These are phyloP conservation scores for Malania oleifera DNA, from an alignment of 164 flowering plant species.

Conservation along the genomic window DNA sequence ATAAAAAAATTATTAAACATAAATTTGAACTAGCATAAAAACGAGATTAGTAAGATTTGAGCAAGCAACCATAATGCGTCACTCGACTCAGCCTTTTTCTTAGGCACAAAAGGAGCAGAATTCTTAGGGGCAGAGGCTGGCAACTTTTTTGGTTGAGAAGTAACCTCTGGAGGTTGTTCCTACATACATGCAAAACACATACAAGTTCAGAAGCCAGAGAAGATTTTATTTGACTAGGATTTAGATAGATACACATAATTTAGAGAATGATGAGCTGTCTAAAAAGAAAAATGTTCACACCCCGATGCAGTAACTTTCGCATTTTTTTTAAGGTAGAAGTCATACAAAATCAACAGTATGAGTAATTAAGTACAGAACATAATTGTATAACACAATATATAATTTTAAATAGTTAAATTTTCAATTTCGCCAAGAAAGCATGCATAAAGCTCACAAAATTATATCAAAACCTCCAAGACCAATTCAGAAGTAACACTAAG, in stretches of 20 bases:
- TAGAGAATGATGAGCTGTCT: no score
- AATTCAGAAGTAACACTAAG: no score
- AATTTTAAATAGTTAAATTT: no score
- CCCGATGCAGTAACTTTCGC: no score
- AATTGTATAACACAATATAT: no score
- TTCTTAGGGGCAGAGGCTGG: conserved; percentile 12
- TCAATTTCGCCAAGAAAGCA: no score
- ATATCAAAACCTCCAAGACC: no score
- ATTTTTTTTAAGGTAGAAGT: not conserved
- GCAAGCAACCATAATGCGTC: conserved; percentile 6
- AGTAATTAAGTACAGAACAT: not conserved
- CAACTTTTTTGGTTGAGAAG: conserved; percentile 10
- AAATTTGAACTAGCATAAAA: not conserved
- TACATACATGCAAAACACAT: not conserved
- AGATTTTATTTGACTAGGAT: no score
- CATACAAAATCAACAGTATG: not conserved
- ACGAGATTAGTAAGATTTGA: not conserved
- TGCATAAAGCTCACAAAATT: no score
- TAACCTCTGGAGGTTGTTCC: conserved; percentile 3
- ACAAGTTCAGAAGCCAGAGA: not conserved
- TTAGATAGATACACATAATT: no score
- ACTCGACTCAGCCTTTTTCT: conserved; percentile 25
- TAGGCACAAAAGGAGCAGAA: conserved; percentile 14
- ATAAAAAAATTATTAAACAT: not conserved
- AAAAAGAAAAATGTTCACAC: not conserved